Evolutionary conservation across 768 basidiomycete genomes (phyloP).

Genomic region (Pisolithus albus): DNA sequence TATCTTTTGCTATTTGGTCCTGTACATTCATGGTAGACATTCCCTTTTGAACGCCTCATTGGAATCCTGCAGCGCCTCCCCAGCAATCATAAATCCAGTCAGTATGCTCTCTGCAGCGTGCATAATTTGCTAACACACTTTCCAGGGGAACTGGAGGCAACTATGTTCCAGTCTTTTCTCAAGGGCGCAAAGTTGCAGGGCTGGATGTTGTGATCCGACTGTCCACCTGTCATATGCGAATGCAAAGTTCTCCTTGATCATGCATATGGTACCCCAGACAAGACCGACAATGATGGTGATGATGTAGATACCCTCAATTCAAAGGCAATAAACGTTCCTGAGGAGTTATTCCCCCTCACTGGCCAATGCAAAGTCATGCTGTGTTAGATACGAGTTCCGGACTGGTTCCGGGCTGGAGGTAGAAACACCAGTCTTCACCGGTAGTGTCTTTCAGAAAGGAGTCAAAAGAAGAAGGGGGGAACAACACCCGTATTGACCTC

Average conservation of each 20-base stretch:
- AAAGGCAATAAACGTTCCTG: background rate
- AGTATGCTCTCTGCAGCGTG: constrained; percentile 4
- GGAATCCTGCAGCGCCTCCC: constrained; percentile 29
- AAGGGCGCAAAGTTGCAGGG: constrained; percentile 6
- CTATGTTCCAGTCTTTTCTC: constrained; percentile 10
- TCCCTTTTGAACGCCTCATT: constrained; percentile 33
- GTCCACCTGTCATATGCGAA: constrained; percentile 5
- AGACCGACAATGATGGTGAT: background rate
- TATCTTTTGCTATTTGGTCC: constrained; percentile 32
- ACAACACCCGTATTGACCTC: too few relatives aligned
- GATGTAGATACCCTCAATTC: background rate
- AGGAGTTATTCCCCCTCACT: background rate
- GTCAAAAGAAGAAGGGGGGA: too few relatives aligned
- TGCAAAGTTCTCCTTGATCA: constrained; percentile 2
- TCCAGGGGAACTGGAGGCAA: constrained; percentile 6
- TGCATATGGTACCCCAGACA: background rate
- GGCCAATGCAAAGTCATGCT: background rate
- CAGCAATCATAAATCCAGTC: constrained; percentile 28
- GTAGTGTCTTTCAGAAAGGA: too few relatives aligned
- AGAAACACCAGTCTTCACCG: too few relatives aligned
- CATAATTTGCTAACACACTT: constrained; percentile 1
- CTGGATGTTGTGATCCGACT: constrained; percentile 6
- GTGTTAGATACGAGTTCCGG: too few relatives aligned
- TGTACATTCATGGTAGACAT: constrained; percentile 34
- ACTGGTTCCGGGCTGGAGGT: too few relatives aligned